These are phyloP conservation scores for Exophiala sp. DNA, from an alignment of 2,329 filamentous ascomycete genomes.

Conservation along the genomic window DNA sequence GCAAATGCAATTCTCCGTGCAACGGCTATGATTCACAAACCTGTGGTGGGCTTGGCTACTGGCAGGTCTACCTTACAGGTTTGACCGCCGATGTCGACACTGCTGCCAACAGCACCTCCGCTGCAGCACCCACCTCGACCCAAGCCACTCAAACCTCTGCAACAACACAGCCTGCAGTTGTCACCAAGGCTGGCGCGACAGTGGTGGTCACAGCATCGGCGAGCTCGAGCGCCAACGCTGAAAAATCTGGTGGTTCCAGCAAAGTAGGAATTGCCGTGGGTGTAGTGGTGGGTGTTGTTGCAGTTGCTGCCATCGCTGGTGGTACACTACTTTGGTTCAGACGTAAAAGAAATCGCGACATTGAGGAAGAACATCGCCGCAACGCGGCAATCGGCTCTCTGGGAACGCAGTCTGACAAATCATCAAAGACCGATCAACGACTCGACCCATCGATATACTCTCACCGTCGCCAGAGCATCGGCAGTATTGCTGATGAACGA, in stretches of 20 bases:
- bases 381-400: constrained; percentile 77
- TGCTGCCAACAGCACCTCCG: constrained; percentile 34
- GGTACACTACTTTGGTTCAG: constrained; percentile 72
- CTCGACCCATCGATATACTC: constrained; percentile 81
- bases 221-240: constrained; percentile 24
- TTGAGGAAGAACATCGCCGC: constrained; percentile 80
- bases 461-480: constrained; percentile 81
- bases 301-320: constrained; percentile 61
- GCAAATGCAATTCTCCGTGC: constrained; percentile 64
- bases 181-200: constrained; percentile 33
- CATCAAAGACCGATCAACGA: constrained; percentile 71
- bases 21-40: constrained; percentile 58
- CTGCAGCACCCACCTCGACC: constrained; percentile 45
- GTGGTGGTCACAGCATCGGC: constrained; percentile 35
- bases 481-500: constrained; percentile 94
- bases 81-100: constrained; percentile 38
- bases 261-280: constrained; percentile 84
- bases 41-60: constrained; percentile 62
- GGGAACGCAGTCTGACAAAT: constrained; percentile 59
- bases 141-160: constrained; percentile 30
- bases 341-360: constrained; percentile 68
- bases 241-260: constrained; percentile 51
- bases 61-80: constrained; percentile 53
- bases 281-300: constrained; percentile 79
- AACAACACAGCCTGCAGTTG: constrained; percentile 16